Conservation (phyloP, 495 filamentous ascomycete species). For the Elaphomyces granulatus region DNA sequence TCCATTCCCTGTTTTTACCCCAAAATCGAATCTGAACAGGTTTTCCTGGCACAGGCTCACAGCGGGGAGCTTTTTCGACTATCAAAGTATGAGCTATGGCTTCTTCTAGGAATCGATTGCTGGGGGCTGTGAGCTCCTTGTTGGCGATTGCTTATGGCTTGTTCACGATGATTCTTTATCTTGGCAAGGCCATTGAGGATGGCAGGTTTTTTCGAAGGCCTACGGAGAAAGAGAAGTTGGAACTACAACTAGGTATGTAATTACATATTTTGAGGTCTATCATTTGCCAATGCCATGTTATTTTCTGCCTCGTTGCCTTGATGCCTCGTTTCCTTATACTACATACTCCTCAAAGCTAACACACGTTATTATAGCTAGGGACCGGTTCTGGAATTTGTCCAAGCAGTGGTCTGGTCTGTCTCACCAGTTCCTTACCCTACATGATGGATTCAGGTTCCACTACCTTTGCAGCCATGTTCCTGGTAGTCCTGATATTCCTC, state of each 20-base stretch:
- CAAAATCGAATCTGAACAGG: too few species aligned
- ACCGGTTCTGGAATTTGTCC: constrained; percentile 34
- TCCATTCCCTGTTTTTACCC: too few species aligned
- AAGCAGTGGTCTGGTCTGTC: constrained; percentile 24
- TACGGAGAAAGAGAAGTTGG: constrained; percentile 23
- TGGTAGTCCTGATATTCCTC: constrained; percentile 6
- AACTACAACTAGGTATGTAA: constrained; percentile 26
- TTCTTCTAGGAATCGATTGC: constrained; percentile 9
- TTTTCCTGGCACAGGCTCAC: too few species aligned
- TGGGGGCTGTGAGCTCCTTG: constrained; percentile 8
- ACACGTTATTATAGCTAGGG: constrained; percentile 18
- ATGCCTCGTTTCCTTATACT: neutral
- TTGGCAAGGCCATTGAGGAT: constrained; percentile 7
- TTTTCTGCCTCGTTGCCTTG: neutral
- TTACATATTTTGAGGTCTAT: too few species aligned
- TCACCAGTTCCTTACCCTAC: constrained; percentile 34
- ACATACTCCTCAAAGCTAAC: neutral
- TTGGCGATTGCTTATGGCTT: constrained; percentile 23
- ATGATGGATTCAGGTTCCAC: constrained; percentile 36
- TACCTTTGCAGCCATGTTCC: constrained; percentile 31
- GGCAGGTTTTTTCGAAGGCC: constrained; percentile 23
- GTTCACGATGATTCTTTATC: constrained; percentile 19
- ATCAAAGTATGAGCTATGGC: too few species aligned
- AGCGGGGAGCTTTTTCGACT: too few species aligned
- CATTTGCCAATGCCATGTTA: too few species aligned